Percentiles rank a stretch among this genome's conserved stretches.
Conservation (phyloP, 116 monocot genomes). For the Iris pallida region DNA sequence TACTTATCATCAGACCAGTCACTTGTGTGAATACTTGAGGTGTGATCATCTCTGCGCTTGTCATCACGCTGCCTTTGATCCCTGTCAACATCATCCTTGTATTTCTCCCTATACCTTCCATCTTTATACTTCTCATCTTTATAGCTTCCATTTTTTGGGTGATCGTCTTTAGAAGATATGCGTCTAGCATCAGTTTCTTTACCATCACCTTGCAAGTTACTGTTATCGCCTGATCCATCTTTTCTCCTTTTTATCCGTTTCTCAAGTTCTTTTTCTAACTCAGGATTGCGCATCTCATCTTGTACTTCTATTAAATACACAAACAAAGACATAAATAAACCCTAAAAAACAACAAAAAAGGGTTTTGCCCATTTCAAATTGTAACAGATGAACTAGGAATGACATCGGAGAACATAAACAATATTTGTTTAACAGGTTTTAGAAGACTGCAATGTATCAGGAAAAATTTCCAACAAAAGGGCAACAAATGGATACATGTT, state of each 20-base stretch:
- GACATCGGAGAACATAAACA: not conserved
- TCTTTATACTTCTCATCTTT: constrained; percentile 59
- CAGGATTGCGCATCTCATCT: constrained; percentile 37
- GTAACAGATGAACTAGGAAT: not conserved
- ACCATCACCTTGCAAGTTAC: constrained; percentile 38
- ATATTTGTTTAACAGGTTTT: too few relatives aligned
- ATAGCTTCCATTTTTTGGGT: constrained; percentile 31
- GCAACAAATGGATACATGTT: too few relatives aligned
- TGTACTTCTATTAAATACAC: constrained; percentile 21
- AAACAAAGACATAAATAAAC: not conserved
- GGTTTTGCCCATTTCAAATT: not conserved
- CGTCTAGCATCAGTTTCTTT: constrained; percentile 33
- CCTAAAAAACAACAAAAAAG: too few relatives aligned
- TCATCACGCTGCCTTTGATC: constrained; percentile 37
- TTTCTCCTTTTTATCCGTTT: constrained; percentile 30
- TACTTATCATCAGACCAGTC: constrained; percentile 39
- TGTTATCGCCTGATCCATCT: constrained; percentile 38
- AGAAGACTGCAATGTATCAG: too few relatives aligned
- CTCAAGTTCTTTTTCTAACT: constrained; percentile 47
- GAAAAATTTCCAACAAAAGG: too few relatives aligned
- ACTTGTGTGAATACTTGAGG: constrained; percentile 33
- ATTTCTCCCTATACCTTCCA: constrained; percentile 38
- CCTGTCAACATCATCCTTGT: constrained; percentile 38
- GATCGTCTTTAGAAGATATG: constrained; percentile 36
- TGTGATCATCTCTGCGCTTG: constrained; percentile 34